Conservation (phyloP, 2,329 filamentous ascomycete species). For the Fonsecaea erecta region DNA sequence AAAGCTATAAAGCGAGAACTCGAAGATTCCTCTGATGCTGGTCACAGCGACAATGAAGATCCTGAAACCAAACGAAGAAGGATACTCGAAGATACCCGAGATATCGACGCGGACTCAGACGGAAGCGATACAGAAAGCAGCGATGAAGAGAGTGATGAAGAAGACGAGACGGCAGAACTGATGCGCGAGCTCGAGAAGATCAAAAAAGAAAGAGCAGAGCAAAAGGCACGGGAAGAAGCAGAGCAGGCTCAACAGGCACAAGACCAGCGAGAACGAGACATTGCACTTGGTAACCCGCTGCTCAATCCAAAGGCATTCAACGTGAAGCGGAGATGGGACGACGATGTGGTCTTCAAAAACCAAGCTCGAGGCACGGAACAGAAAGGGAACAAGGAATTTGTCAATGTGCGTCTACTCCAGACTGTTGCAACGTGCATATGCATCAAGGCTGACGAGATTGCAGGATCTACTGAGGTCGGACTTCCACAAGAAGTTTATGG, state of each 20-base stretch:
- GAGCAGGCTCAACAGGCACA: conserved; percentile 80
- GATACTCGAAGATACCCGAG: conserved; percentile 83
- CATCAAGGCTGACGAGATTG: conserved; percentile 25
- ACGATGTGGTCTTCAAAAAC: conserved; percentile 99
- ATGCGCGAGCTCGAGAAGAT: conserved; percentile 95
- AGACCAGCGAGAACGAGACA: conserved; percentile 82
- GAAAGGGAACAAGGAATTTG: conserved; percentile 89
- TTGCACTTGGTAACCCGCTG: conserved; percentile 89
- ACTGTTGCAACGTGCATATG: neutral
- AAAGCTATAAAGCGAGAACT: conserved; percentile 66
- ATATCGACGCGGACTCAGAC: conserved; percentile 78
- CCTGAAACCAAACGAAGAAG: conserved; percentile 80
- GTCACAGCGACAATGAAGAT: conserved; percentile 64
- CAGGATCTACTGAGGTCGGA: conserved; percentile 88
- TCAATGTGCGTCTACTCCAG: conserved; percentile 70
- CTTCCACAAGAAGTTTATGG: conserved; percentile 98
- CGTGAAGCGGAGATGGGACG: conserved; percentile 88
- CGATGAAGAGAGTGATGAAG: conserved; percentile 71
- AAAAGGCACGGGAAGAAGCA: conserved; percentile 79
- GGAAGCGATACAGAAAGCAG: conserved; percentile 63
- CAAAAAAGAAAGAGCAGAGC: conserved; percentile 80
- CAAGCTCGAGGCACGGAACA: conserved; percentile 95
- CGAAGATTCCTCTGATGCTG: conserved; percentile 53
- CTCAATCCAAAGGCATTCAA: conserved; percentile 87
- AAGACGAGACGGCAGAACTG: conserved; percentile 85